These are phyloP conservation scores for Sporothrix globosa DNA, from an alignment of 2,329 filamentous ascomycete species.

Conservation along the genomic window DNA sequence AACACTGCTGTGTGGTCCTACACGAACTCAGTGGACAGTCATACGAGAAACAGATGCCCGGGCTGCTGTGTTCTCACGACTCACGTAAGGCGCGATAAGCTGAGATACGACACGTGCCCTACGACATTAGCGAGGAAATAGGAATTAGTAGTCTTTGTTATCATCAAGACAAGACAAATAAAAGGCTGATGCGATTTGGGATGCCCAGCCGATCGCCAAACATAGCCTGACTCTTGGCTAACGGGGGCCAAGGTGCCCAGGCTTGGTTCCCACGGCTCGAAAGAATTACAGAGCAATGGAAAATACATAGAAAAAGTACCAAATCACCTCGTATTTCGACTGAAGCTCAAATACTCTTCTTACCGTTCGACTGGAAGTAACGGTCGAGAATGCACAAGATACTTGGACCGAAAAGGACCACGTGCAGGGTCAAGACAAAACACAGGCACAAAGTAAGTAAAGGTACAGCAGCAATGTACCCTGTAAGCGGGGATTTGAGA, in stretches of 20 bases:
- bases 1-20: background rate
- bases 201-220: conserved; percentile 3
- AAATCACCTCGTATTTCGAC: too few relatives aligned
- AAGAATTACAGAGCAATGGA: too few relatives aligned
- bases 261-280: too few relatives aligned
- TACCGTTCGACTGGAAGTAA: too few relatives aligned
- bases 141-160: background rate
- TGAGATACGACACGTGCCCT: conserved; percentile 10
- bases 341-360: too few relatives aligned
- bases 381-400: too few relatives aligned
- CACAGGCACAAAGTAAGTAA: too few relatives aligned
- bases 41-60: background rate
- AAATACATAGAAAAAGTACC: too few relatives aligned
- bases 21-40: background rate
- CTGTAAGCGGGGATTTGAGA: background rate
- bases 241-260: background rate
- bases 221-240: background rate
- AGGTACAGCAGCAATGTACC: background rate
- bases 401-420: too few relatives aligned
- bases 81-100: background rate
- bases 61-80: background rate
- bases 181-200: conserved; percentile 11
- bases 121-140: background rate
- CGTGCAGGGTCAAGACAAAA: too few relatives aligned
- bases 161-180: background rate